A percentile compares a stretch with the other conserved stretches of the same genome.
These are phyloP conservation scores for Microbotryum violaceum DNA, from an alignment of 1,284 basidiomycete genomes.

Conservation along the genomic window DNA sequence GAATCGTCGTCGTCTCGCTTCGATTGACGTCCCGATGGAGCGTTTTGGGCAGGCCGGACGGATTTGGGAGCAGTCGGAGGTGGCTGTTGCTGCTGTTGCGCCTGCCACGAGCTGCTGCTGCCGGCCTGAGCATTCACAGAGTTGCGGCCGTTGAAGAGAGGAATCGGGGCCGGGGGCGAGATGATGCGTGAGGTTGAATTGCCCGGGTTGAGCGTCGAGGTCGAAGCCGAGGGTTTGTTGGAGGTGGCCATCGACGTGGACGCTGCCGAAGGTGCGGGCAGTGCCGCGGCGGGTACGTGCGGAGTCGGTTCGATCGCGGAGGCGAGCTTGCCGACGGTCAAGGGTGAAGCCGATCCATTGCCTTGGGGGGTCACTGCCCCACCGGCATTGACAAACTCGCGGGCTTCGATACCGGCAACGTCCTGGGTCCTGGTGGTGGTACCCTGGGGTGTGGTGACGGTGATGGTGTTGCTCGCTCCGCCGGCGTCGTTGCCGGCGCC, in stretches of 20 bases:
- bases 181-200: constrained; percentile 16
- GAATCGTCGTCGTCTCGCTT: no score
- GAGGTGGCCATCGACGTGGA: constrained; percentile 26
- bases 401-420: constrained; percentile 21
- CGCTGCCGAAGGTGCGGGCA: background rate
- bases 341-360: constrained; percentile 29
- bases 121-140: constrained; percentile 1
- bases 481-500: constrained; percentile 34
- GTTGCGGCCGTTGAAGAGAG: constrained; percentile 37
- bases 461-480: constrained; percentile 50
- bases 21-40: no score
- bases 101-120: background rate
- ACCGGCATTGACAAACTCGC: constrained; percentile 19
- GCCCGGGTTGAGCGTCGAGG: constrained; percentile 12
- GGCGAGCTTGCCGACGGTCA: constrained; percentile 25
- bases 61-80: background rate
- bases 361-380: background rate
- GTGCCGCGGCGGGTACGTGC: background rate
- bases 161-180: constrained; percentile 27
- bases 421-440: constrained; percentile 55
- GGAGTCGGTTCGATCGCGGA: background rate
- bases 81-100: background rate
- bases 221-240: constrained; percentile 9
- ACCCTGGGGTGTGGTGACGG: constrained; percentile 87
- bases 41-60: background rate